Conservation (phyloP, 805 yeast genomes). For the Ogataea nakhonphanomensis region DNA sequence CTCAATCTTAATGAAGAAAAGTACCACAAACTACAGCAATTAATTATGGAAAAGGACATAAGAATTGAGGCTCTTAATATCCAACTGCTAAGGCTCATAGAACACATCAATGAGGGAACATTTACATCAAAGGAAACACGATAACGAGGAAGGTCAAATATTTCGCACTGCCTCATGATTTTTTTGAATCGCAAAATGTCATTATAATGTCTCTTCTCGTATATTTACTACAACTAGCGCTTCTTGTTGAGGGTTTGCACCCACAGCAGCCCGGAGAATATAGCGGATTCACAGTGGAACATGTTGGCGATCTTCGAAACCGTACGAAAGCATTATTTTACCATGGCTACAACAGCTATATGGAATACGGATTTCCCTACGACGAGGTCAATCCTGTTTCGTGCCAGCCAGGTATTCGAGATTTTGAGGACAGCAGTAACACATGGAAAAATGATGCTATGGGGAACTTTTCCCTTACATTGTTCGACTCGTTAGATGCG, state of each 20-base stretch:
- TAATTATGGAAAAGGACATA: conserved; percentile 11
- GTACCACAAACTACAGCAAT: conserved; percentile 5
- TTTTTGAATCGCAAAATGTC: conserved; percentile 1
- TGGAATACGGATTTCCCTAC: conserved; percentile 67
- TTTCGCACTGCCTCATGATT: not conserved
- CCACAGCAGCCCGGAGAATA: not conserved
- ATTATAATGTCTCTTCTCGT: not conserved
- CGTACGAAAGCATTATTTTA: conserved; percentile 58
- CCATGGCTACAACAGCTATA: conserved; percentile 73
- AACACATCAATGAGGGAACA: not conserved
- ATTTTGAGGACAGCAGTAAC: conserved; percentile 49
- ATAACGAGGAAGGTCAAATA: not conserved
- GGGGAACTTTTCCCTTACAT: conserved; percentile 78
- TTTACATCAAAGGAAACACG: too few species aligned
- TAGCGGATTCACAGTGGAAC: conserved; percentile 1
- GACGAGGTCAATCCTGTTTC: conserved; percentile 78
- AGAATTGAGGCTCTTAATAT: conserved; percentile 4
- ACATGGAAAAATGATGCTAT: conserved; percentile 72
- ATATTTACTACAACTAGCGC: not conserved
- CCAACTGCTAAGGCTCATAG: not conserved
- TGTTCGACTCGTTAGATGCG: conserved; percentile 78
- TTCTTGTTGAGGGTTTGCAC: too few species aligned
- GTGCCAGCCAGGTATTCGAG: conserved; percentile 68
- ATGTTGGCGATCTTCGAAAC: conserved; percentile 24
- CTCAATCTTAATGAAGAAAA: not conserved